A percentile compares a stretch with the other conserved stretches of the same genome.
Conservation (phyloP, 1,284 basidiomycete species). For the Leccinum subfulvum region DNA sequence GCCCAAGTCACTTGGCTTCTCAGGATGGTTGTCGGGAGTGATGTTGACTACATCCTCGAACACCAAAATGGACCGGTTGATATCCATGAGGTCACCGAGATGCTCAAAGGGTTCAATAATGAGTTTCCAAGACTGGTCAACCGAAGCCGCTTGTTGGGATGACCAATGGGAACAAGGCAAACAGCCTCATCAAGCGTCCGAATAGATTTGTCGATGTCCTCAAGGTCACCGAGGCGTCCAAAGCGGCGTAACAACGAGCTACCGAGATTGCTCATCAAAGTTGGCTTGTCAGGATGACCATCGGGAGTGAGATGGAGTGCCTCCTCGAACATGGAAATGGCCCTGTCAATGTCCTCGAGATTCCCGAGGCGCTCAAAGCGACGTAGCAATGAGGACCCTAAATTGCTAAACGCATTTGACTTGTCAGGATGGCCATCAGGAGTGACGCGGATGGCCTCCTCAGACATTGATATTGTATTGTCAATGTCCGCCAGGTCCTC, state of each 20-base stretch:
- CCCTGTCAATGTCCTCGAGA: not conserved
- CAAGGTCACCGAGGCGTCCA: not conserved
- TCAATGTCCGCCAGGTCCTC: not conserved
- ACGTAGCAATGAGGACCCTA: not conserved
- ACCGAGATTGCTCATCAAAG: not conserved
- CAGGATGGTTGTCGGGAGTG: not conserved
- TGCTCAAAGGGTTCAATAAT: not conserved
- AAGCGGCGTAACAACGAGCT: not conserved
- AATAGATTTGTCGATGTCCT: not conserved
- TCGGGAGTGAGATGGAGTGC: not conserved
- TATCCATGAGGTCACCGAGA: not conserved
- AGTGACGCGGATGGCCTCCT: not conserved
- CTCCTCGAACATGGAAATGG: not conserved
- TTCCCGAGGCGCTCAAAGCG: not conserved
- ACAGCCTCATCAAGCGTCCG: not conserved
- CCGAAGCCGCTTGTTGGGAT: not conserved
- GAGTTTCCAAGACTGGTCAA: not conserved
- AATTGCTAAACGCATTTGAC: not conserved
- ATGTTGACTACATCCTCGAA: not conserved
- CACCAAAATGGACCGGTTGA: not conserved
- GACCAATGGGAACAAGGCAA: not conserved
- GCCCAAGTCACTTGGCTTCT: not conserved
- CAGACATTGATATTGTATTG: not conserved
- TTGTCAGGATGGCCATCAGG: not conserved
- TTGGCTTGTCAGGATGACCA: not conserved